These are phyloP conservation scores for Boletellus deceptivus DNA, from an alignment of 1,284 basidiomycete genomes.

Conservation along the genomic window DNA sequence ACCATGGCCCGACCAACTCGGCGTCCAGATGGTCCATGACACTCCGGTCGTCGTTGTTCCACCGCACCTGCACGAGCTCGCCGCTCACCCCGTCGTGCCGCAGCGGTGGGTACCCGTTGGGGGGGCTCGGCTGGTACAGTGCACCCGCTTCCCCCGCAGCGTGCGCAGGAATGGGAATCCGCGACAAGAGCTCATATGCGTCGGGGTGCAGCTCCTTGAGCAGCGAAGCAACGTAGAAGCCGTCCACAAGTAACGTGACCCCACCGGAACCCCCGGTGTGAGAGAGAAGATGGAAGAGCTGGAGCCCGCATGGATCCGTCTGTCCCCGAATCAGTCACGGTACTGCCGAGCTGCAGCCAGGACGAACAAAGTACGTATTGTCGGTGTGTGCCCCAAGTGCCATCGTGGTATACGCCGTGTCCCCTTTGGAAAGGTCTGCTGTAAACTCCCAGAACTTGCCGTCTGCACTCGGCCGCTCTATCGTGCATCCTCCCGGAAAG, in stretches of 20 bases:
- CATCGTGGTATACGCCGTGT: constrained; percentile 88
- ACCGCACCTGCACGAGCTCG: constrained; percentile 77
- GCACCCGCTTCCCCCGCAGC: constrained; percentile 78
- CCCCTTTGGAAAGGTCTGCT: constrained; percentile 86
- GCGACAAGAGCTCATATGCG: constrained; percentile 71
- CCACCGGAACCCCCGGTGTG: constrained; percentile 85
- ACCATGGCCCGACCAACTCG: constrained; percentile 70
- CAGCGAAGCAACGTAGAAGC: constrained; percentile 86
- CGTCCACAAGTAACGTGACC: constrained; percentile 88
- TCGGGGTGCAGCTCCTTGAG: constrained; percentile 74
- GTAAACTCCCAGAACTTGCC: constrained; percentile 98
- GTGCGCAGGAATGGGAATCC: constrained; percentile 75
- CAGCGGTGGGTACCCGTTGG: constrained; percentile 64
- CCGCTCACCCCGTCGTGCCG: constrained; percentile 62
- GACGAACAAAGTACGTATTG: constrained; percentile 85
- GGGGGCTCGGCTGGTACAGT: constrained; percentile 63
- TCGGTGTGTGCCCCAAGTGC: constrained; percentile 93
- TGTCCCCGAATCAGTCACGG: constrained; percentile 32
- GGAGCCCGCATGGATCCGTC: constrained; percentile 92
- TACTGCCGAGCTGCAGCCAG: neutral
- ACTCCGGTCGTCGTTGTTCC: constrained; percentile 95
- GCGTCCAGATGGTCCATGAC: constrained; percentile 64
- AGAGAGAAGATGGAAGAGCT: constrained; percentile 92
- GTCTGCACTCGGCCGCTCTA: constrained; percentile 45
- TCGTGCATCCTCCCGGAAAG: constrained; percentile 2